Conservation (phyloP, 2,329 filamentous ascomycete genomes). For the Hysterium pulicare region DNA sequence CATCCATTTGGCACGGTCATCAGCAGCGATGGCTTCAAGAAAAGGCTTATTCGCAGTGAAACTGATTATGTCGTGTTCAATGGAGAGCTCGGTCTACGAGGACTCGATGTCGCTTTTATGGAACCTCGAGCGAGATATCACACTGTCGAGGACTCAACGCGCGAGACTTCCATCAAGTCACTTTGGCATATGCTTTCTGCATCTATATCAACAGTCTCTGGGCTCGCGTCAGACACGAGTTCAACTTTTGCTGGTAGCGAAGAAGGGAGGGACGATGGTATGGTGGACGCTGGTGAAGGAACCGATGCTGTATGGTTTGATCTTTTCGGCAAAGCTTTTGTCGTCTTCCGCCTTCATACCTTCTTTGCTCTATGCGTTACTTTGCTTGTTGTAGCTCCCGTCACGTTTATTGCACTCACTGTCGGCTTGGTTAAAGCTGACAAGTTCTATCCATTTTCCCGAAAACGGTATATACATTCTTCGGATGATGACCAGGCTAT, state of each 20-base stretch:
- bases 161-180: conserved; percentile 67
- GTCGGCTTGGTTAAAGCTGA: conserved; percentile 67
- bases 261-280: conserved; percentile 55
- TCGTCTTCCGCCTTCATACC: conserved; percentile 73
- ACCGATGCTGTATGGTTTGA: conserved; percentile 89
- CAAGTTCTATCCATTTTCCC: conserved; percentile 85
- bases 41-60: conserved; percentile 73
- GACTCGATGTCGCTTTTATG: conserved; percentile 90
- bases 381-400: conserved; percentile 73
- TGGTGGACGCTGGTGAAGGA: conserved; percentile 64
- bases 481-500: conserved; percentile 59
- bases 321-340: conserved; percentile 75
- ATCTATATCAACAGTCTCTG: conserved; percentile 69
- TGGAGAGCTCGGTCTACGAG: conserved; percentile 73
- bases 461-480: conserved; percentile 59
- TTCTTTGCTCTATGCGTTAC: conserved; percentile 87
- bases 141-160: conserved; percentile 80
- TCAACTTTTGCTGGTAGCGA: conserved; percentile 63
- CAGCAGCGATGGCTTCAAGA: conserved; percentile 77
- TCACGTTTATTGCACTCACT: conserved; percentile 67
- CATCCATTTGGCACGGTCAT: conserved; percentile 83
- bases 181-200: conserved; percentile 96
- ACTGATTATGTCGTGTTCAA: conserved; percentile 89
- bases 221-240: conserved; percentile 66
- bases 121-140: conserved; percentile 84